Base-by-base conservation (phyloP, 2,329 filamentous ascomycete species). In the Pochonia chlamydosporia region DNA sequence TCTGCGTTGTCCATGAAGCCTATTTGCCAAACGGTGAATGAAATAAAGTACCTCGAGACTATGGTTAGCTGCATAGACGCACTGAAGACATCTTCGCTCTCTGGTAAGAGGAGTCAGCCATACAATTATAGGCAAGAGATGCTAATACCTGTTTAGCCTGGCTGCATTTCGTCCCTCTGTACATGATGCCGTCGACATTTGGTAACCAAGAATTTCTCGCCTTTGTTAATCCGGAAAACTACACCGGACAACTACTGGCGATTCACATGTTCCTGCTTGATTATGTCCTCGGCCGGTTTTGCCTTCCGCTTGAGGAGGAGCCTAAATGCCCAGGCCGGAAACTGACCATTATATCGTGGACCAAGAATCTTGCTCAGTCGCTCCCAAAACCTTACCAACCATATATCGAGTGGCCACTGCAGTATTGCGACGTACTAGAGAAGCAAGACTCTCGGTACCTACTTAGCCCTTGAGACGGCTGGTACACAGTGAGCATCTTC, bases 1-100 rank as follows among this genome's bases (percentile, higher is more conserved):
- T 60, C 57, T 2, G 52, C 52, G n/a, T 42, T 47, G 25, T 37
- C 31, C 8, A 30, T 62, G 8, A 42, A 52, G 40, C 55, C 58
- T 1, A 44, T 55, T 8, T 54, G 58, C 41, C 36, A 50, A 25
- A 51, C 46, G 8, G 26, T 35, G 1, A 51, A 50, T 16, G 58
- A 62, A 40, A 41, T 52, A 9, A 42, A 33, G 14, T 61, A 61
- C 25, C 52, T 52, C 16, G 49, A 45, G n/a, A 42, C 49, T 8
- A 21, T 62, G 23, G 14, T 56, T 8, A 49, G 30, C 20, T 47
- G 49, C 25, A 52, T 56, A 11, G 39, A 40, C 5, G 47, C 49
- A 8, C 26, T 54, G 18, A 49, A 51, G 1, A 43, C 33, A 3
- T 59, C 55, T 0, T 54, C 57, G 8, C 36, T 57, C 37, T 44